Conservation (phyloP, 2,329 filamentous ascomycete species). For the Beauveria asiatica region DNA sequence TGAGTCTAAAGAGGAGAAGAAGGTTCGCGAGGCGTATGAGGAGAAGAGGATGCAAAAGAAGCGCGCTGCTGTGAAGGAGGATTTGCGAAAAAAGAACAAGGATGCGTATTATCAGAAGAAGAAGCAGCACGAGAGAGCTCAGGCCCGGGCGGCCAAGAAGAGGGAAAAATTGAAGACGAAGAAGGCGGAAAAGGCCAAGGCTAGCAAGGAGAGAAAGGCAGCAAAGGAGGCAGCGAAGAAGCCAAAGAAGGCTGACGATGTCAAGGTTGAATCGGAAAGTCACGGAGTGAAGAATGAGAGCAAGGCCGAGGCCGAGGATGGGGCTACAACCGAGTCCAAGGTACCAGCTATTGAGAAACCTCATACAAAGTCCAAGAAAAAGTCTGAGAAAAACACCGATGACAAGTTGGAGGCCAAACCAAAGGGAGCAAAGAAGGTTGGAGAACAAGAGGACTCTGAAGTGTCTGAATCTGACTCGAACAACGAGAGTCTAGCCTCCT, state of each 20-base stretch:
- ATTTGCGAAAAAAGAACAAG: slow-evolving; percentile 23
- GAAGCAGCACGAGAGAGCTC: slow-evolving; percentile 28
- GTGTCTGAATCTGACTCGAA: background rate
- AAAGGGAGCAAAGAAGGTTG: background rate
- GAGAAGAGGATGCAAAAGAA: slow-evolving; percentile 19
- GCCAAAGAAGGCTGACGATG: background rate
- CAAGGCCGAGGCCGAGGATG: slow-evolving; percentile 17
- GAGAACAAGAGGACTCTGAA: slow-evolving; percentile 13
- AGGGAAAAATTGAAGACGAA: slow-evolving; percentile 57
- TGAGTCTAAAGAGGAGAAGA: slow-evolving; percentile 41
- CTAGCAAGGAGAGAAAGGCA: background rate
- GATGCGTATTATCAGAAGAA: slow-evolving; percentile 27
- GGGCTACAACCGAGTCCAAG: slow-evolving; percentile 26
- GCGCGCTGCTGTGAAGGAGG: slow-evolving; percentile 31
- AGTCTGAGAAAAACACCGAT: background rate
- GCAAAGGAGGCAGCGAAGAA: background rate
- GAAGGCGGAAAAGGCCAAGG: slow-evolving; percentile 6
- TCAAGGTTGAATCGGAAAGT: too few species aligned
- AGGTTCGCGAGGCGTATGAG: slow-evolving; percentile 34
- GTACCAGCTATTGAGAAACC: background rate
- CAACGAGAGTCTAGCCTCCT: slow-evolving; percentile 22
- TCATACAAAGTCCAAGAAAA: slow-evolving; percentile 10
- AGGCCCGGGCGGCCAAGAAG: slow-evolving; percentile 39
- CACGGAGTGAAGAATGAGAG: too few species aligned
- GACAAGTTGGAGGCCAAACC: background rate